phyloP scores from a whole-genome alignment of 768 basidiomycete genomes.

The Calvatia gigantea region DNA sequence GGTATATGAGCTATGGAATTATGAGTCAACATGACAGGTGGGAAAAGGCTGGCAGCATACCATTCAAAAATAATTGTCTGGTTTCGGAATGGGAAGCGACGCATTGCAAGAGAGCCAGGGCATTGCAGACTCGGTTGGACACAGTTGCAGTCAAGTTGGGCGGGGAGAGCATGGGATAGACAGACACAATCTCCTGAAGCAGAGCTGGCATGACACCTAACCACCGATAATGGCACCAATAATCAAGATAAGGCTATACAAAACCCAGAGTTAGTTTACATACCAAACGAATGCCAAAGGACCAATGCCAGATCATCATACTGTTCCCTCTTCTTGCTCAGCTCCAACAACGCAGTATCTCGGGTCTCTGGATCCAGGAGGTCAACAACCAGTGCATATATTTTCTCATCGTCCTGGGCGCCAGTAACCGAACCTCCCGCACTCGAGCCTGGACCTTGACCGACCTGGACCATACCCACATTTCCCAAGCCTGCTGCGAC shows the following conservation, averaged over 20 bases:
- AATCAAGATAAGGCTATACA: not conserved
- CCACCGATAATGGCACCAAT: not conserved
- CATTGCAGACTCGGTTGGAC: constrained; percentile 98
- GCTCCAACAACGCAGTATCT: constrained; percentile 87
- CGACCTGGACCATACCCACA: constrained; percentile 5
- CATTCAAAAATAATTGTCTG: constrained; percentile 90
- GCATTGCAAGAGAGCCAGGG: constrained; percentile 94
- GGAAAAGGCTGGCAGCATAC: constrained; percentile 38
- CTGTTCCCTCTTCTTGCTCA: constrained; percentile 98
- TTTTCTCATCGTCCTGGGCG: constrained; percentile 65
- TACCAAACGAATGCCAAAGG: constrained; percentile 98
- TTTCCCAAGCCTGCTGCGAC: not conserved
- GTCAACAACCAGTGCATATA: constrained; percentile 87
- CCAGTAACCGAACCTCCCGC: constrained; percentile 12
- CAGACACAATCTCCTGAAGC: constrained; percentile 96
- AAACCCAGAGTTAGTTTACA: constrained; percentile 19
- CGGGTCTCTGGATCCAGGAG: constrained; percentile 79
- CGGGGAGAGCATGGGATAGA: constrained; percentile 93
- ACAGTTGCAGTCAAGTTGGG: constrained; percentile 96
- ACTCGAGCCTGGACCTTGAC: constrained; percentile 11
- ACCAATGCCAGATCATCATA: constrained; percentile 98
- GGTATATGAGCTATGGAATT: constrained; percentile 90
- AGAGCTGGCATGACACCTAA: constrained; percentile 96
- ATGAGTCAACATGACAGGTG: constrained; percentile 37
- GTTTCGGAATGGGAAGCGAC: constrained; percentile 98